phyloP scores from a whole-genome alignment of 2,329 filamentous ascomycete species.

The Mycosphaerella sp. region DNA sequence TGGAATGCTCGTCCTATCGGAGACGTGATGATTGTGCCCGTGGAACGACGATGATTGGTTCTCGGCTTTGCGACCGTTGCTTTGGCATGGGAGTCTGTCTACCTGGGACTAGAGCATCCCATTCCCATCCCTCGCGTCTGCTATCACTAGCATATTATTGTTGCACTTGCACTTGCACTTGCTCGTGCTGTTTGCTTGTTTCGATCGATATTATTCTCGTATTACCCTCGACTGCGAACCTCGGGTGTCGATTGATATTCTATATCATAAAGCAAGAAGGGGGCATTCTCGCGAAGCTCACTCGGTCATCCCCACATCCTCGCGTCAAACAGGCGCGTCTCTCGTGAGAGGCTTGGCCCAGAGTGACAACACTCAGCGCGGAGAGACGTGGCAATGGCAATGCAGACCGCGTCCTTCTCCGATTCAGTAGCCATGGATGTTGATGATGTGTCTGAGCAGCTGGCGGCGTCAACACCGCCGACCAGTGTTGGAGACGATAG shows the following conservation, averaged over 20 bases:
- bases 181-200: background rate
- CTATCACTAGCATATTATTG: slow-evolving; percentile 1
- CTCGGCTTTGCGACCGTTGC: background rate
- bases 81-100: slow-evolving; percentile 6
- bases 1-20: background rate
- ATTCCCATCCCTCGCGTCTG: background rate
- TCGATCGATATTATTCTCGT: background rate
- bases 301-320: slow-evolving; percentile 6
- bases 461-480: slow-evolving; percentile 60
- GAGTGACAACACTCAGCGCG: too few relatives aligned
- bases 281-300: background rate
- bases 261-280: background rate
- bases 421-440: slow-evolving; percentile 36
- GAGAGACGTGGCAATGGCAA: background rate
- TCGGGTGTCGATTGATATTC: too few relatives aligned
- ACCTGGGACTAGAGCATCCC: background rate
- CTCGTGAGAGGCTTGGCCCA: slow-evolving; percentile 11
- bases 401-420: slow-evolving; percentile 36
- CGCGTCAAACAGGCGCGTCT: slow-evolving; percentile 6
- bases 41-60: slow-evolving; percentile 2
- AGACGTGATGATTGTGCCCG: background rate
- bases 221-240: background rate
- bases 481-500: slow-evolving; percentile 59
- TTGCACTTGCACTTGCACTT: background rate
- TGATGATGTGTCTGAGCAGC: slow-evolving; percentile 40